Base-by-base conservation (phyloP, 2,329 filamentous ascomycete species). In the Stenocarpella maydis region DNA sequence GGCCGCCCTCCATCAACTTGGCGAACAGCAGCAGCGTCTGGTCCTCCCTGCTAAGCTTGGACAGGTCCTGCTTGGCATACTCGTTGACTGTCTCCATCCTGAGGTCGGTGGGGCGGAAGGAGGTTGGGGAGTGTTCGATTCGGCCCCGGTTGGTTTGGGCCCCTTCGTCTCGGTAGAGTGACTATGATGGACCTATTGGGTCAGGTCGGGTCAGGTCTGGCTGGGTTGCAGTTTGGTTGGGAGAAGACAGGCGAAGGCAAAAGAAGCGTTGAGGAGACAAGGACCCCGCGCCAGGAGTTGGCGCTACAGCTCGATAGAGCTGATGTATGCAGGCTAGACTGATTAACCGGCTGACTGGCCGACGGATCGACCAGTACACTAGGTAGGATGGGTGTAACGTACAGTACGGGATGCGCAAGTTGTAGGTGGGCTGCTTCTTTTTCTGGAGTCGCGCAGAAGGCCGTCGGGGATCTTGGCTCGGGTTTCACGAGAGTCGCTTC, bases 1-100 rank as follows among this genome's bases (percentile, higher is more conserved):
- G 89, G 65, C 94, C 94, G 53, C 93, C 94, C 78, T 97, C 93
- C 90, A 98, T 97, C 74, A 98, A 84, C 76, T 92, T 92, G 28
- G 95, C 95, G 73, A 98, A 89, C 74, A 95, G 90, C 69, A 97
- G 88, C 76, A 91, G 88, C 68, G 92, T 91, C 76, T 91, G 84
- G 76, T 93, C 90, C 74, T 87, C 81, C 81, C 87, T 60, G 74
- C 71, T 70, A 80, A 79, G 80, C 45, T 76, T 69, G 61, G 72
- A 69, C 67, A 73, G 60, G 43, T 72, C 77, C 45, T 77, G 75
- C 52, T 77, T 75, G 43, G 72, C 74, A 45, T 77, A 74, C 60
- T 80, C 78, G 65, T 75, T 77, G 60, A 77, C 75, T 34, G 76
- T 75, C 71, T 78, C 77, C 81, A 82, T 82, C 69, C 10, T 21